phyloP scores from a whole-genome alignment of 2,329 filamentous ascomycete species.

The Thielaviopsis ethacetica region DNA sequence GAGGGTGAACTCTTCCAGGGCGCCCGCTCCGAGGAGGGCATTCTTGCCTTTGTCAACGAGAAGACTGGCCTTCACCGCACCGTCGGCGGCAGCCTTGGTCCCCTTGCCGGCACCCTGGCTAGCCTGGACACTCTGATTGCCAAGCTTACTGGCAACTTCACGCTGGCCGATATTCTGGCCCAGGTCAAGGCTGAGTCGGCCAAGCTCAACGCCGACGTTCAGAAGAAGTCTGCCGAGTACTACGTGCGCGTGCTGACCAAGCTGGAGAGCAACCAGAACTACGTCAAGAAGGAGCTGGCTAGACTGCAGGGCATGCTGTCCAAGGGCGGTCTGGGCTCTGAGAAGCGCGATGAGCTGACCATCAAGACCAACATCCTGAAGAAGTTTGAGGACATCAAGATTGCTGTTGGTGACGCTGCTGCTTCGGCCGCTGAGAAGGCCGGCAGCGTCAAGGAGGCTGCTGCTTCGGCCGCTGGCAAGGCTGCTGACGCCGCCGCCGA shows the following conservation, averaged over 20 bases:
- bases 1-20: constrained; percentile 56
- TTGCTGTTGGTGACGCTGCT: constrained; percentile 30
- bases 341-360: constrained; percentile 79
- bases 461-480: not conserved
- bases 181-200: constrained; percentile 59
- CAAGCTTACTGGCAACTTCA: constrained; percentile 49
- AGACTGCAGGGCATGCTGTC: constrained; percentile 63
- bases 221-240: constrained; percentile 77
- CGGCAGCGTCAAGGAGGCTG: not conserved
- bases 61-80: constrained; percentile 78
- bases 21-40: constrained; percentile 57
- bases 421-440: constrained; percentile 5
- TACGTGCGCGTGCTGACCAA: constrained; percentile 86
- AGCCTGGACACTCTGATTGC: constrained; percentile 59
- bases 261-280: constrained; percentile 59
- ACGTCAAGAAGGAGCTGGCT: constrained; percentile 70
- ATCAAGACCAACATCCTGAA: constrained; percentile 76
- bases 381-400: constrained; percentile 47
- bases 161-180: constrained; percentile 39
- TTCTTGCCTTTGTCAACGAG: constrained; percentile 72
- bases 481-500: constrained; percentile 1
- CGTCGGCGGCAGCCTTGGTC: constrained; percentile 63
- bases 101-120: constrained; percentile 66
- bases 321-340: constrained; percentile 70
- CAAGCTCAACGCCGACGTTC: constrained; percentile 41